Evolutionary conservation across 1,284 basidiomycete genomes (phyloP).

Genomic region (Marasmius oreades): DNA sequence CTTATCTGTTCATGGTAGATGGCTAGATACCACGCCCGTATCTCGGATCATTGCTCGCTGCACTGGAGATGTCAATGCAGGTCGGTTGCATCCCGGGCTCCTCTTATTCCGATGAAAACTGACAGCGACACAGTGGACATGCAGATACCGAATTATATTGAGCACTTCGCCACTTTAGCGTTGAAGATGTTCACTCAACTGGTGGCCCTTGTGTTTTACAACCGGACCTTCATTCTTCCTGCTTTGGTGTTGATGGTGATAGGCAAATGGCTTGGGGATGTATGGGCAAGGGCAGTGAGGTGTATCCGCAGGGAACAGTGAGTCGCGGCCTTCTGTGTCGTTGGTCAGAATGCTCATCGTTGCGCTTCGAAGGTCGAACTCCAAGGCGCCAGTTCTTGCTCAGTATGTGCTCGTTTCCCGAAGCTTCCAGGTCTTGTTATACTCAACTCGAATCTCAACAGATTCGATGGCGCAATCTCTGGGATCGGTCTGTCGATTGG

Average conservation of each 20-base stretch:
- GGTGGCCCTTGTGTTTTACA: not conserved
- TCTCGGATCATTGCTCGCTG: slow-evolving; percentile 59
- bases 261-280: not conserved
- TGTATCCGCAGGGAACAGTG: not conserved
- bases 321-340: not conserved
- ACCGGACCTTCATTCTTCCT: not conserved
- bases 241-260: not conserved
- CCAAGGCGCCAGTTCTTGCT: not conserved
- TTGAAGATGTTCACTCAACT: not conserved
- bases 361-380: not conserved
- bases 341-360: not conserved
- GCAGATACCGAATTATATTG: not conserved
- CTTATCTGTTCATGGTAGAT: slow-evolving; percentile 6
- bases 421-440: not conserved
- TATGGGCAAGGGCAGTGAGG: not conserved
- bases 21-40: slow-evolving; percentile 52
- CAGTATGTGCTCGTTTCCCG: not conserved
- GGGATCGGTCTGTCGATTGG: slow-evolving; percentile 26
- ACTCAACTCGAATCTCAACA: slow-evolving; percentile 13
- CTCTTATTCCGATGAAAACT: slow-evolving; percentile 17
- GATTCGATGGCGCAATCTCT: slow-evolving; percentile 37
- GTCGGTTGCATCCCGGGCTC: slow-evolving; percentile 15
- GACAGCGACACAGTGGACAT: not conserved
- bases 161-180: not conserved
- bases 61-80: slow-evolving; percentile 52